These are phyloP conservation scores for Lactifluus hygrophoroides DNA, from an alignment of 768 basidiomycete species.

Conservation along the genomic window DNA sequence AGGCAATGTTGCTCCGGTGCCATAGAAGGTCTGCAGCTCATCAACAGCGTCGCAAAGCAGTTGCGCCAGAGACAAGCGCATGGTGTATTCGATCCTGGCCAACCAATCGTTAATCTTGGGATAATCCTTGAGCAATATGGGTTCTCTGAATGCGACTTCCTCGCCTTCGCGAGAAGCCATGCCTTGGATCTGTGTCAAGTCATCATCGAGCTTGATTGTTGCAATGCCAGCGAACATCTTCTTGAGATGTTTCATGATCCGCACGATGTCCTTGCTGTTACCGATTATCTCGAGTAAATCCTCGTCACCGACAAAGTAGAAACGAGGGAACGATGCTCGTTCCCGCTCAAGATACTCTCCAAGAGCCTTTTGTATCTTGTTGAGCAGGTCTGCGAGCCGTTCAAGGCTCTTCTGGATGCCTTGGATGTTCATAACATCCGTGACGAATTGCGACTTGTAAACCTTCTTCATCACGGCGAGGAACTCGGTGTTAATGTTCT, in stretches of 20 bases:
- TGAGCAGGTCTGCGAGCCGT: constrained; percentile 88
- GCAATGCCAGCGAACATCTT: constrained; percentile 99
- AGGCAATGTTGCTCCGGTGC: constrained; percentile 48
- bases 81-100: constrained; percentile 82
- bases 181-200: constrained; percentile 78
- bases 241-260: constrained; percentile 98
- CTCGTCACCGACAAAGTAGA: constrained; percentile 99
- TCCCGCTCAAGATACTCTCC: constrained; percentile 99
- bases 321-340: constrained; percentile 95
- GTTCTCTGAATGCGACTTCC: constrained; percentile 74
- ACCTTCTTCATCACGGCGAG: constrained; percentile 99
- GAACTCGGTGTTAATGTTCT: constrained; percentile 98
- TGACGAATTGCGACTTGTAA: constrained; percentile 95
- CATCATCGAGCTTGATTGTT: constrained; percentile 80
- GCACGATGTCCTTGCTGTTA: constrained; percentile 96
- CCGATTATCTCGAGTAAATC: constrained; percentile 98
- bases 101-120: constrained; percentile 99
- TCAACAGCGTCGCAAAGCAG: constrained; percentile 71
- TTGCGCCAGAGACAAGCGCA: constrained; percentile 82
- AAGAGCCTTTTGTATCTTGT: constrained; percentile 98
- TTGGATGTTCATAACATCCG: constrained; percentile 94
- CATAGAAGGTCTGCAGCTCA: constrained; percentile 78
- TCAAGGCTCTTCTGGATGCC: constrained; percentile 97
- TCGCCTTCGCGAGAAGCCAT: constrained; percentile 97
- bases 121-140: constrained; percentile 84